Evolutionary conservation across 2,329 filamentous ascomycete species (phyloP).

Genomic region (Alternaria angustiovoidea): DNA sequence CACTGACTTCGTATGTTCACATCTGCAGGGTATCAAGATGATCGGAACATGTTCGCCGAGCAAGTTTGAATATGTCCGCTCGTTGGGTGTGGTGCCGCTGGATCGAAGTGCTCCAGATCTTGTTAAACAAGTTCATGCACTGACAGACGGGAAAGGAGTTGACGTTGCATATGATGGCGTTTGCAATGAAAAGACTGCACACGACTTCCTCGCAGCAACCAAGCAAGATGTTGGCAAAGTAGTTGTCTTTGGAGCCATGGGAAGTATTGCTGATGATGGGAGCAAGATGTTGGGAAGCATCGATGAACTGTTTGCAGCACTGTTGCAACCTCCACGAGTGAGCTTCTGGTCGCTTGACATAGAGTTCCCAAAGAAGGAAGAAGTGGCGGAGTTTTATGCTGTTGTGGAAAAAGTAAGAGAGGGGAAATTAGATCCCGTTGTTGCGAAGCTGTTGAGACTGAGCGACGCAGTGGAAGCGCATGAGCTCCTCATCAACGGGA

Average conservation of each 20-base stretch:
- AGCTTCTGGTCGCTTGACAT: conserved; percentile 12
- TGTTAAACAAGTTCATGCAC: conserved; percentile 10
- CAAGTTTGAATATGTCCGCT: conserved; percentile 19
- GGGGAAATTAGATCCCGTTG: conserved; percentile 12
- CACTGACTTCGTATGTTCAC: too few relatives aligned
- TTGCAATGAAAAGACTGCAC: conserved; percentile 13
- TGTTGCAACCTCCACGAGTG: conserved; percentile 7
- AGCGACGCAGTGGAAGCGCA: conserved; percentile 15
- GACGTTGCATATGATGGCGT: conserved; percentile 21
- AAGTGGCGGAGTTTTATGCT: conserved; percentile 13
- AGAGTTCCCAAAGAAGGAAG: conserved; percentile 8
- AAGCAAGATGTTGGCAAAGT: conserved; percentile 16
- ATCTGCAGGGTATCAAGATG: conserved; percentile 6
- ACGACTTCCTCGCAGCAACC: conserved; percentile 10
- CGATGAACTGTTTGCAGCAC: conserved; percentile 2
- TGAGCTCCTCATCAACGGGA: conserved; percentile 13
- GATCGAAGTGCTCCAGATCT: conserved; percentile 17
- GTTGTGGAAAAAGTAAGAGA: conserved; percentile 14
- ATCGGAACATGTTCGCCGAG: conserved; percentile 15
- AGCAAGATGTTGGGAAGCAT: conserved; percentile 7
- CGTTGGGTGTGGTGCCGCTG: conserved; percentile 16
- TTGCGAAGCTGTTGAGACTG: conserved; percentile 11
- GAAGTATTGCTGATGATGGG: conserved; percentile 12
- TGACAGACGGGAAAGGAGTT: conserved; percentile 16
- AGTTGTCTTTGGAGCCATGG: conserved; percentile 17